Evolutionary conservation across 495 filamentous ascomycete genomes (phyloP).

Genomic region (Thozetella sp.): DNA sequence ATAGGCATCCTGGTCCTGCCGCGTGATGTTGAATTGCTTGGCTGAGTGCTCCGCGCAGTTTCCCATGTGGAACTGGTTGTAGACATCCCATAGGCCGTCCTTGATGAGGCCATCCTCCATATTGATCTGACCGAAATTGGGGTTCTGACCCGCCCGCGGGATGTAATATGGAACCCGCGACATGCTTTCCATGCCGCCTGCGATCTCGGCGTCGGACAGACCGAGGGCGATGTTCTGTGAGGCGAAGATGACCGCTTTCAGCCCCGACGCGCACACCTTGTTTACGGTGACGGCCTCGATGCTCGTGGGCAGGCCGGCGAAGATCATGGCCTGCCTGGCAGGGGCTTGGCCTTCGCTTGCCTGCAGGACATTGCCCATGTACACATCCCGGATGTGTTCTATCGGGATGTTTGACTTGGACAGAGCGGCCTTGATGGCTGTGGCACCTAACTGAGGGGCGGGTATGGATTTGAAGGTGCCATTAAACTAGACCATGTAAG

Average conservation of each 20-base stretch:
- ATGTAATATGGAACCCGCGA: slow-evolving; percentile 90
- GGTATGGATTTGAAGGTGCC: slow-evolving; percentile 80
- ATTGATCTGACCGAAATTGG: slow-evolving; percentile 82
- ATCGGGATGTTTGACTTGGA: slow-evolving; percentile 78
- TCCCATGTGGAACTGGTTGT: slow-evolving; percentile 96
- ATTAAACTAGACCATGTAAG: slow-evolving; percentile 73
- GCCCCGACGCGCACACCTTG: slow-evolving; percentile 93
- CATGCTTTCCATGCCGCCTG: slow-evolving; percentile 99
- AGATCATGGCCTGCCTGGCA: slow-evolving; percentile 86
- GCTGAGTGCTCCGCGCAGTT: slow-evolving; percentile 93
- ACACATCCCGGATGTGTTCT: slow-evolving; percentile 81
- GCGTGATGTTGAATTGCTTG: slow-evolving; percentile 77
- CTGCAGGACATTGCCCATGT: slow-evolving; percentile 95
- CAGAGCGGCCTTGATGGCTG: slow-evolving; percentile 87
- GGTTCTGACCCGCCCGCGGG: slow-evolving; percentile 71
- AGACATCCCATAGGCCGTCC: slow-evolving; percentile 95
- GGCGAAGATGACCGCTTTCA: slow-evolving; percentile 89
- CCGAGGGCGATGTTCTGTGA: slow-evolving; percentile 94
- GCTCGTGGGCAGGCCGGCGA: slow-evolving; percentile 76
- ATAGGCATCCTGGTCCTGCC: slow-evolving; percentile 87
- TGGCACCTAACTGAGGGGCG: slow-evolving; percentile 80
- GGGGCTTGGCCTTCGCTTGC: slow-evolving; percentile 84
- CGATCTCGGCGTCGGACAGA: slow-evolving; percentile 80
- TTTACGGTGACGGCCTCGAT: slow-evolving; percentile 92
- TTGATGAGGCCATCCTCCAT: slow-evolving; percentile 92